A percentile compares a stretch with the other conserved stretches of the same genome.
These are phyloP conservation scores for Globisporangium apiculatum DNA, from an alignment of 352 stramenopile genomes.

Conservation along the genomic window DNA sequence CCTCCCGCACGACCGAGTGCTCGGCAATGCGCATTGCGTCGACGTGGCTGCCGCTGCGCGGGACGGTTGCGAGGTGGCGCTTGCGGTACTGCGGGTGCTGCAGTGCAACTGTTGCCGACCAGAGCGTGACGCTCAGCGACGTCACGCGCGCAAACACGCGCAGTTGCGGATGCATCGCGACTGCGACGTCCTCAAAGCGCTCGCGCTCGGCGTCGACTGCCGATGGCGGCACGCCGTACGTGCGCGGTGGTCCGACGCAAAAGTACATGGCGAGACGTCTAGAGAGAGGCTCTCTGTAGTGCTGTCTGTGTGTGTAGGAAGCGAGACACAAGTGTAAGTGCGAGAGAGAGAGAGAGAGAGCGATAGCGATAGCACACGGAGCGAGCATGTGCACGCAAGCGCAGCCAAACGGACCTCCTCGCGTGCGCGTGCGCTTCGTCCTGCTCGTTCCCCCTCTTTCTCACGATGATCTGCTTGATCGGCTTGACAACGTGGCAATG, in stretches of 20 bases:
- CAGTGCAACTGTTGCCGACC: slow-evolving; percentile 20
- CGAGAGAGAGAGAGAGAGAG: no score
- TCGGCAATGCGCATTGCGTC: slow-evolving; percentile 1
- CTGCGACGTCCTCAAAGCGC: slow-evolving; percentile 33
- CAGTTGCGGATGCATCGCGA: slow-evolving; percentile 46
- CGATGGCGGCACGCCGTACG: slow-evolving; percentile 27
- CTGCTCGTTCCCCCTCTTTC: no score
- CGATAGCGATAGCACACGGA: no score
- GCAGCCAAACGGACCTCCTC: no score
- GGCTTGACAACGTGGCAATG: no score
- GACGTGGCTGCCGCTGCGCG: slow-evolving; percentile 22
- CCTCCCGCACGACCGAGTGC: background rate
- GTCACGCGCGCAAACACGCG: slow-evolving; percentile 57
- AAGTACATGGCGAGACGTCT: slow-evolving; percentile 44
- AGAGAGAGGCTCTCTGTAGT: no score
- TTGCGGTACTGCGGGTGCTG: slow-evolving; percentile 22
- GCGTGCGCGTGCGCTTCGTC: no score
- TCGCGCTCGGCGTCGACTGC: slow-evolving; percentile 4
- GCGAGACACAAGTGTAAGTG: background rate
- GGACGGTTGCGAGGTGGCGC: slow-evolving; percentile 29
- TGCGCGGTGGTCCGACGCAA: slow-evolving; percentile 57
- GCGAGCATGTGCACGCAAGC: no score
- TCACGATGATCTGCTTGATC: no score
- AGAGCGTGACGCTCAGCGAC: slow-evolving; percentile 33
- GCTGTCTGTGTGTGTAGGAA: background rate